These are phyloP conservation scores for Eucalyptus cladocalyx DNA, from an alignment of 345 rosid genomes.

Conservation along the genomic window DNA sequence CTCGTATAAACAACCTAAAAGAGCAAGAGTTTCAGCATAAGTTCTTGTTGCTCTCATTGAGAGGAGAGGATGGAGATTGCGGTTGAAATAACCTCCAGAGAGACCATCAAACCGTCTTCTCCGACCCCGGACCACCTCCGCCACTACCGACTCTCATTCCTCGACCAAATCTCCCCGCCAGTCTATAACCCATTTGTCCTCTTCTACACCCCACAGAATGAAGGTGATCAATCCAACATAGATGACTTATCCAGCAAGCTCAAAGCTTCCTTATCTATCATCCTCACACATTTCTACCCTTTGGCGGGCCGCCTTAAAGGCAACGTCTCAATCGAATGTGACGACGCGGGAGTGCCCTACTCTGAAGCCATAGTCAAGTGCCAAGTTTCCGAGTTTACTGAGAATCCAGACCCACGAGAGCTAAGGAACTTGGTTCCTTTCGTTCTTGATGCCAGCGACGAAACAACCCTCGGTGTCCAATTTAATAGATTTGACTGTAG, in stretches of 20 bases:
- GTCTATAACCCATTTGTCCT: slow-evolving; percentile 8
- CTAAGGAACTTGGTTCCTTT: slow-evolving; percentile 6
- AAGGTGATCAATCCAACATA: not conserved
- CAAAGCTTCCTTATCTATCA: slow-evolving; percentile 26
- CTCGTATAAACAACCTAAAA: not conserved
- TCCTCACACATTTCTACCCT: slow-evolving; percentile 30
- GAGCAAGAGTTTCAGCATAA: not conserved
- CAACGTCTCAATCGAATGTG: slow-evolving; percentile 15
- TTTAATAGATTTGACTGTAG: slow-evolving; percentile 14
- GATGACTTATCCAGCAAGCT: not conserved
- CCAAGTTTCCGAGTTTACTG: slow-evolving; percentile 4
- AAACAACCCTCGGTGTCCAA: slow-evolving; percentile 6
- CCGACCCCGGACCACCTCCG: slow-evolving; percentile 13
- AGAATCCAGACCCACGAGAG: slow-evolving; percentile 3
- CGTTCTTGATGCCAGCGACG: not conserved
- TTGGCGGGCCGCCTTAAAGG: slow-evolving; percentile 31
- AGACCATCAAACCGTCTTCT: slow-evolving; percentile 17
- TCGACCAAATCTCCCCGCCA: slow-evolving; percentile 18
- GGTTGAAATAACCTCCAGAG: slow-evolving; percentile 8
- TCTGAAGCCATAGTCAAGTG: slow-evolving; percentile 11
- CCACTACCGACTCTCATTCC: slow-evolving; percentile 14
- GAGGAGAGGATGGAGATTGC: not conserved
- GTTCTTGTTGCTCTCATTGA: not conserved
- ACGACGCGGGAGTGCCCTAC: slow-evolving; percentile 24
- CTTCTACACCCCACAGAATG: slow-evolving; percentile 5